phyloP scores from a whole-genome alignment of 306 rosid species.

The Acacia crassicarpa region DNA sequence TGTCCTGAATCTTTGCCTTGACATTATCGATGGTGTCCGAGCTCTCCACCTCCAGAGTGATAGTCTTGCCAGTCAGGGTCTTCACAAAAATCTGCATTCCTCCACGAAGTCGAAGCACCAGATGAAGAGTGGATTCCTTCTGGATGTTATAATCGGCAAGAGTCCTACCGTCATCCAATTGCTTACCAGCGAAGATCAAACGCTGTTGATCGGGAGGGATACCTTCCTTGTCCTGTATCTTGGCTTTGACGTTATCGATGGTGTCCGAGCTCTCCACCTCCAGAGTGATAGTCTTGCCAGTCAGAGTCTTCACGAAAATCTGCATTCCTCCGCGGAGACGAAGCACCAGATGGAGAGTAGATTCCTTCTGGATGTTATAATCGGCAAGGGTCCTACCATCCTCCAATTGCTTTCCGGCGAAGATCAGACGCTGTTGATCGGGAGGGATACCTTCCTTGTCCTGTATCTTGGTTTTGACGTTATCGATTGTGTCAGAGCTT shows the following conservation, averaged over 20 bases:
- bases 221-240: neutral
- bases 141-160: neutral
- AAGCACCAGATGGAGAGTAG: neutral
- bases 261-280: neutral
- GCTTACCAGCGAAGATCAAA: neutral
- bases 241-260: neutral
- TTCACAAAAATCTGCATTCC: neutral
- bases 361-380: neutral
- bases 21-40: neutral
- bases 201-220: neutral
- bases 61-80: neutral
- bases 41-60: neutral
- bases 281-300: neutral
- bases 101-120: neutral
- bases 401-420: neutral
- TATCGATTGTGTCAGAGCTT: neutral
- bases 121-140: neutral
- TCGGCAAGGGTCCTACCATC: neutral
- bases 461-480: neutral
- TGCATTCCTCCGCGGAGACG: neutral
- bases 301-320: neutral
- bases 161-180: neutral
- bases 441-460: neutral
- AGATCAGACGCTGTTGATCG: neutral
- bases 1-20: neutral